Evolutionary conservation across 1,284 basidiomycete genomes (phyloP).

Genomic region (Wolfiporia cocos): DNA sequence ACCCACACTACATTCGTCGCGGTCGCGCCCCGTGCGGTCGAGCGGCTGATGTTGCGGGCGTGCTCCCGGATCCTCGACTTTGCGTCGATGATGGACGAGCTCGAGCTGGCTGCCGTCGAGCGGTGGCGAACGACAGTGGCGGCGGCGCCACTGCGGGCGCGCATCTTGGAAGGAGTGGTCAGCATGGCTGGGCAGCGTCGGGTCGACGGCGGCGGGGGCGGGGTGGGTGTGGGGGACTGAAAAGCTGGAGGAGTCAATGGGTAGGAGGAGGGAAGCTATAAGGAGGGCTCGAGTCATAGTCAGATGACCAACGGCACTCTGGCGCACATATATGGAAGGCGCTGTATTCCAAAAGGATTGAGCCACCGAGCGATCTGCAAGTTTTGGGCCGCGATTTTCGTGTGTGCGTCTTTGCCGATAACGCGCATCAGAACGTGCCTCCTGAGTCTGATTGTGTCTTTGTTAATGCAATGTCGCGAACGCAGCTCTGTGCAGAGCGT

Average conservation of each 20-base stretch:
- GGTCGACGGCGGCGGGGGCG: slow-evolving; percentile 6
- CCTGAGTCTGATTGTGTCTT: no score
- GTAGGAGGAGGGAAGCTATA: neutral
- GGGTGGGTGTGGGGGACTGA: slow-evolving; percentile 8
- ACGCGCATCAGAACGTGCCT: no score
- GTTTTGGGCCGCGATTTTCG: no score
- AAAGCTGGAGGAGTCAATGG: slow-evolving; percentile 1
- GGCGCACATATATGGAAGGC: neutral
- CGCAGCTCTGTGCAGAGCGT: no score
- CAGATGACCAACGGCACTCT: slow-evolving; percentile 1
- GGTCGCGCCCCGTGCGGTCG: slow-evolving; percentile 47
- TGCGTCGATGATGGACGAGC: slow-evolving; percentile 55
- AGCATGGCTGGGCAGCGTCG: slow-evolving; percentile 15
- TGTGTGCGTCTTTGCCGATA: no score
- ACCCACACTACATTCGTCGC: slow-evolving; percentile 53
- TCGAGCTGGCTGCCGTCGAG: slow-evolving; percentile 38
- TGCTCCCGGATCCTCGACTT: slow-evolving; percentile 70
- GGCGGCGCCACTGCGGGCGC: slow-evolving; percentile 36
- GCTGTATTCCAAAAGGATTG: no score
- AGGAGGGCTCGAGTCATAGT: slow-evolving; percentile 4
- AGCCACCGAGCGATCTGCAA: no score
- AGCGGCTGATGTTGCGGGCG: slow-evolving; percentile 60
- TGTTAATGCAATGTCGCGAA: no score
- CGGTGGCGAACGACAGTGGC: slow-evolving; percentile 41
- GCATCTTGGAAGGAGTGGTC: slow-evolving; percentile 29